Evolutionary conservation across 192 early-diverging fungal species (phyloP).

Genomic region (Podila horticola): DNA sequence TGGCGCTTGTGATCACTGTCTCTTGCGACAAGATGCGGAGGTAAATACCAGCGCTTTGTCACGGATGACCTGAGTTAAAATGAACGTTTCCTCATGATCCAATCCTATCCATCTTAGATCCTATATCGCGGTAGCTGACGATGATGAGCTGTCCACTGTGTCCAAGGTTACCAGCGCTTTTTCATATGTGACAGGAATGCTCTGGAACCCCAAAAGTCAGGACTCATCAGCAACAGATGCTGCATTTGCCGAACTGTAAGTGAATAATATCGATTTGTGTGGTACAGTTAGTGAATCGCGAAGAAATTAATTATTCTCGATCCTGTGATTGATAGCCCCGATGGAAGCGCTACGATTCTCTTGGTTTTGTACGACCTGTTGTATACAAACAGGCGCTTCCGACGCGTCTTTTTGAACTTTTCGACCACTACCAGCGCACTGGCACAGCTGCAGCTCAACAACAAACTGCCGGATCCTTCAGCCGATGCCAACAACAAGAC

Average conservation of each 20-base stretch:
- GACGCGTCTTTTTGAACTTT: slow-evolving; percentile 27
- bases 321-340: slow-evolving; percentile 42
- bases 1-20: slow-evolving; percentile 17
- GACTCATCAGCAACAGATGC: slow-evolving; percentile 45
- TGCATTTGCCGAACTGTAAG: slow-evolving; percentile 53
- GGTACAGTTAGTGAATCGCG: no score
- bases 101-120: not conserved
- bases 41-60: slow-evolving; percentile 7
- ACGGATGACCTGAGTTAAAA: no score
- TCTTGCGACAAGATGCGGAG: slow-evolving; percentile 33
- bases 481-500: slow-evolving; percentile 4
- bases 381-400: slow-evolving; percentile 55
- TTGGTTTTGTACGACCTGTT: slow-evolving; percentile 61
- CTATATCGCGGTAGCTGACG: slow-evolving; percentile 57
- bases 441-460: not conserved
- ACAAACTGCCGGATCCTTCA: not conserved
- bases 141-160: slow-evolving; percentile 55
- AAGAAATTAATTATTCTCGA: no score
- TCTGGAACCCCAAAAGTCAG: slow-evolving; percentile 48
- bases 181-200: slow-evolving; percentile 56
- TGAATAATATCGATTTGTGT: not conserved
- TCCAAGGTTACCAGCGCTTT: slow-evolving; percentile 46
- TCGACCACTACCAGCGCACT: slow-evolving; percentile 8
- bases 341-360: slow-evolving; percentile 52
- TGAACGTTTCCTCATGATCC: no score